phyloP scores from a whole-genome alignment of 257 asterid genomes.

The Solanum paucissectum region DNA sequence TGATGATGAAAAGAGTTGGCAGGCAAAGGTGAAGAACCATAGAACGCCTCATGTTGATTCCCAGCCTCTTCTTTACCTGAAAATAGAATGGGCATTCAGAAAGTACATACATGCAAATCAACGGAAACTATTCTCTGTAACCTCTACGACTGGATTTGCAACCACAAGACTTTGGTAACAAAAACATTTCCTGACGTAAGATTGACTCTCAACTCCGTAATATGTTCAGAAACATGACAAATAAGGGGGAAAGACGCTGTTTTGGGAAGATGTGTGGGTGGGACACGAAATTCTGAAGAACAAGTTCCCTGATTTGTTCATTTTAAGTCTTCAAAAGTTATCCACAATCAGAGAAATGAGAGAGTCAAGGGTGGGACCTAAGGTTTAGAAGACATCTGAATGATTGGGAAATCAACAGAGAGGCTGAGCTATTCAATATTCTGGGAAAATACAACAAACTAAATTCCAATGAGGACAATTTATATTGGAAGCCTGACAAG shows the following conservation, averaged over 20 bases:
- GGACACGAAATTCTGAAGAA: not conserved
- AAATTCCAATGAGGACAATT: not conserved
- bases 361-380: not conserved
- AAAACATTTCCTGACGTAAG: not conserved
- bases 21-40: slow-evolving; percentile 39
- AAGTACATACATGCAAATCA: not conserved
- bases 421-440: not conserved
- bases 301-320: not conserved
- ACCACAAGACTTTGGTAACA: not conserved
- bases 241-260: not conserved
- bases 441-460: not conserved
- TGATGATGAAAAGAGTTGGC: slow-evolving; percentile 32
- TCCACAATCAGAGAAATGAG: not conserved
- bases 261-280: not conserved
- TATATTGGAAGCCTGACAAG: not conserved
- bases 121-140: not conserved
- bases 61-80: slow-evolving; percentile 58
- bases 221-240: not conserved
- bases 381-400: not conserved
- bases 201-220: not conserved
- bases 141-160: not conserved
- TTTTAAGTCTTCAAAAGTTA: not conserved
- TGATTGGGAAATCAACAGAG: not conserved
- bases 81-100: slow-evolving; percentile 13
- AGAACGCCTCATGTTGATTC: slow-evolving; percentile 32